These are phyloP conservation scores for Rubroshorea leprosula DNA, from an alignment of 345 rosid genomes.

Conservation along the genomic window DNA sequence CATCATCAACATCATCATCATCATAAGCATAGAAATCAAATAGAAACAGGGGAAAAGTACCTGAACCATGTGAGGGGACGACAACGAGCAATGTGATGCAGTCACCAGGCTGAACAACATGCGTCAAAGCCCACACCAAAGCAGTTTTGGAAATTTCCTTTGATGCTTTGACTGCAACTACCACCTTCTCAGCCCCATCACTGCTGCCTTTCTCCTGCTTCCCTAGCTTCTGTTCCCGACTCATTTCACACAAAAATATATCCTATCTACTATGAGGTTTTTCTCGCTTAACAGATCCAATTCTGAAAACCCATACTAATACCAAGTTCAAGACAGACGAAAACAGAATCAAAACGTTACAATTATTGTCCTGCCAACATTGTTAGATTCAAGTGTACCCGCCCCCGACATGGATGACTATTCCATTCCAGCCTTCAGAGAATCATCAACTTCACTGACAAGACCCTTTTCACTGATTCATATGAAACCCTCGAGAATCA, in stretches of 20 bases:
- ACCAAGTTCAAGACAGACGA: conserved; percentile 12
- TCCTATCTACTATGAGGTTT: background rate
- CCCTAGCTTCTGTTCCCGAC: conserved; percentile 47
- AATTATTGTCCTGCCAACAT: conserved; percentile 42
- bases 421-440: conserved; percentile 24
- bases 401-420: conserved; percentile 30
- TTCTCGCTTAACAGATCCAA: conserved; percentile 17
- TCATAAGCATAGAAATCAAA: background rate
- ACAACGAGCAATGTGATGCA: conserved; percentile 89
- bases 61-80: conserved; percentile 64
- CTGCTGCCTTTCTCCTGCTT: conserved; percentile 44
- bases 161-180: conserved; percentile 94
- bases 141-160: conserved; percentile 93
- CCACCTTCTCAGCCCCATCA: conserved; percentile 64
- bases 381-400: conserved; percentile 27
- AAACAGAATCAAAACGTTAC: conserved; percentile 16
- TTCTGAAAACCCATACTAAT: conserved; percentile 16
- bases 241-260: conserved; percentile 37
- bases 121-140: conserved; percentile 96
- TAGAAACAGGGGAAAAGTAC: conserved; percentile 29
- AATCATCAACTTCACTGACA: conserved; percentile 36
- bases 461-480: conserved; percentile 41
- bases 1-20: no score
- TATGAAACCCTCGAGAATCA: conserved; percentile 20
- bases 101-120: conserved; percentile 92